Evolutionary conservation across 257 asterid genomes (phyloP), one percentile per base, ranked within the genome.

Genomic region (Lycium barbarum): DNA sequence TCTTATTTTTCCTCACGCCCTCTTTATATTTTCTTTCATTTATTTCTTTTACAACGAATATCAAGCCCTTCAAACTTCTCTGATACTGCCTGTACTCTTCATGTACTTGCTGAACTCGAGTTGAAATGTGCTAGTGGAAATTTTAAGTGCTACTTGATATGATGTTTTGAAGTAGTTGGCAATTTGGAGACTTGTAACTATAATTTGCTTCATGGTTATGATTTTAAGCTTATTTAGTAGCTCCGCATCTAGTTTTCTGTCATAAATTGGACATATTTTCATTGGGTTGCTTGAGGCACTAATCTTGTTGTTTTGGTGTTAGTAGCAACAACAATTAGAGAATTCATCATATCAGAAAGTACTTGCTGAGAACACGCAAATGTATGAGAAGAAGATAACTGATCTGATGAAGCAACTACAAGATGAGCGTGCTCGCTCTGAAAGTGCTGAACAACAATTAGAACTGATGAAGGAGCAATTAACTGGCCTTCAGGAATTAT

Each of bases 241-340:
- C 26, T 67, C 6, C 7, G 43, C 5, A 15, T 61, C 76, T 54
- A 74, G 9, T 38, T 71, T 70, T 36, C 66, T 58, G 36, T 61
- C 63, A 11, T 63, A 61, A 38, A 82, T 11, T 74, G 47, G 74
- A 22, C 40, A 40, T 79, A 2, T 68, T 79, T 53, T 63, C 54
- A 12, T 51, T 85, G 72, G 76, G 66, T 84, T 61, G 51, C 81
- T 79, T 15, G 22, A 84, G 78, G 79, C 57, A 87, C 83, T 91
- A 73, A 91, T 86, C 87, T 89, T 85, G 81, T 86, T 90, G 83
- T 83, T 87, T 91, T 94, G 62, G 79, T 89, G 97, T 89, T 94
- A 91, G 96, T 95, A 94, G 99, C 93, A 92, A 93, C 94, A 92
- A 85, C 95, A 93, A 91, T 89, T 87, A 76, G 97, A 94, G 84